Conservation (phyloP, 495 filamentous ascomycete species). For the Beverwykella pulmonaria region DNA sequence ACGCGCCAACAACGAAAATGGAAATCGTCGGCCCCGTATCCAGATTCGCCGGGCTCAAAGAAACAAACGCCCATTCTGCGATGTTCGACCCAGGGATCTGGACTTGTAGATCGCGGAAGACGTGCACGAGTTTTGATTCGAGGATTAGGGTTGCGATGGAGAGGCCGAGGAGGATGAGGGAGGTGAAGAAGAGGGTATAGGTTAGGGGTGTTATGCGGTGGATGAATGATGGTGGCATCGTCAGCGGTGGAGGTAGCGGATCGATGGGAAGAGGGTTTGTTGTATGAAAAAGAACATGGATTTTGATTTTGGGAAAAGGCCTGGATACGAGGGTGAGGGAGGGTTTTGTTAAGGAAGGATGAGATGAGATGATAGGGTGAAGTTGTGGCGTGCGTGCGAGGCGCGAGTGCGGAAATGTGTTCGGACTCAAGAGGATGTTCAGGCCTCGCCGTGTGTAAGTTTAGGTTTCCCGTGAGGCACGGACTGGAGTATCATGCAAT, state of each 20-base stretch:
- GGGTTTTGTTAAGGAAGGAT: no score
- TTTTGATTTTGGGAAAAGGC: no score
- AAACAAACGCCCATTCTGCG: conserved; percentile 23
- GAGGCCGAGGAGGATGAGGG: neutral
- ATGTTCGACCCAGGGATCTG: conserved; percentile 23
- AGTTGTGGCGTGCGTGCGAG: neutral
- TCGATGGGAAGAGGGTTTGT: neutral
- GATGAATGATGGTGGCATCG: neutral
- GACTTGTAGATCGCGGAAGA: conserved; percentile 6
- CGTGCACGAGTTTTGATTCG: conserved; percentile 1
- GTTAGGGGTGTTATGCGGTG: neutral
- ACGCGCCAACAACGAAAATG: neutral
- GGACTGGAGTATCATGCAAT: neutral
- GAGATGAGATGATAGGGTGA: no score
- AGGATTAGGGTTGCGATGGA: neutral
- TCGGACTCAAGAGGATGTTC: neutral
- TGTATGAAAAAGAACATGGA: no score
- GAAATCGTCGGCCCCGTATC: conserved; percentile 7
- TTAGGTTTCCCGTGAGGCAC: neutral
- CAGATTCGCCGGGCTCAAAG: neutral
- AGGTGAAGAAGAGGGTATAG: neutral
- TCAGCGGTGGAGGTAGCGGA: neutral
- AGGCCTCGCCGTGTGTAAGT: conserved; percentile 1
- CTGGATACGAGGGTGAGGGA: neutral
- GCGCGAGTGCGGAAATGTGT: neutral